Base-by-base conservation (phyloP, 2,329 filamentous ascomycete species). In the Trichoderma arundinaceum region DNA sequence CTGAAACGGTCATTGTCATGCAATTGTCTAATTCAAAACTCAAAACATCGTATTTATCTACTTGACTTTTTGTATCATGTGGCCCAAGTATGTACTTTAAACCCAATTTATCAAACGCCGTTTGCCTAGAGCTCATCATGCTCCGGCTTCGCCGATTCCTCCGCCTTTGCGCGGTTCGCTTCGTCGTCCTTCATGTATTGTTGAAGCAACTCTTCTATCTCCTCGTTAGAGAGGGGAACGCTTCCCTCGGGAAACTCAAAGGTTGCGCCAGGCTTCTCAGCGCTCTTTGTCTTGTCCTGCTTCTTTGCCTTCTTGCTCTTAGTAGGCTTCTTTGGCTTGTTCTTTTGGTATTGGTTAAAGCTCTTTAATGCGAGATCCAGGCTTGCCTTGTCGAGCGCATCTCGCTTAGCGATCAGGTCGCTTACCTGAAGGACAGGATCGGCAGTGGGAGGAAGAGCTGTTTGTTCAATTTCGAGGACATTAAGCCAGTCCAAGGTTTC, bases 391-490 rank as follows among this genome's bases (percentile, higher is more conserved):
- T 90, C 87, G 7, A 98, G 83, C 75, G 91, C 86, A 72, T 88
- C 86, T 15, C 88, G 84, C 77, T 90, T 90, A 28, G 82, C 83
- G 66, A 87, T 81, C 35, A 97, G 77, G 33, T 97, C 94, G 73
- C 89, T 88, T 69, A 88, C 81, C 0, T 90, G 84, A 8, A 97
- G 82, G 7, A 89, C 88, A 0, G 92, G 91, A 70, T 98, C 88
- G 9, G 92, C 91, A 2, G 88, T 88, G 1, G 82, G 79, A 15
- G 84, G 80, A 3, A 97, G 86, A 70, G 87, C 88, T 35, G 88
- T 86, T 77, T 98, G 94, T 71, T 85, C 84, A 2, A 83, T 81
- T 54, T 91, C 79, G 74, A 91, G 90, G 69, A 90, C 85, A 38
- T 88, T 85, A 19, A 99, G 83, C 94, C 94, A 99, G 19, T 84